Conservation (phyloP, 495 filamentous ascomycete species). For the Xylaria palmicola region DNA sequence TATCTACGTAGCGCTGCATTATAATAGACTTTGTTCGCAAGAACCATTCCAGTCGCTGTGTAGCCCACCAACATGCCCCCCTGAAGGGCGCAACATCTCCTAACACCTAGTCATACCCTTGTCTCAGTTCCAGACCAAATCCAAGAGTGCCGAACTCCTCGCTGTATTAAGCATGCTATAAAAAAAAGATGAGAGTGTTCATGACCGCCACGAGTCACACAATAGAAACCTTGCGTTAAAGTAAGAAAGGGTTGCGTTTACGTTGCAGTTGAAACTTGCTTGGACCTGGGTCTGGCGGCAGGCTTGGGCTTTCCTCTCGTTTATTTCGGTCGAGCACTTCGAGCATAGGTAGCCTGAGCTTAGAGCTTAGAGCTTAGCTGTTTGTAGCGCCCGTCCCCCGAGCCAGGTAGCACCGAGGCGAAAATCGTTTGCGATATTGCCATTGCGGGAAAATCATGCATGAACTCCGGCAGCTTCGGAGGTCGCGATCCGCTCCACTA, state of each 20-base stretch:
- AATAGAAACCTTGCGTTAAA: too few species aligned
- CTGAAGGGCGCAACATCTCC: background rate
- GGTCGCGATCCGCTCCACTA: constrained; percentile 28
- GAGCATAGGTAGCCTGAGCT: too few species aligned
- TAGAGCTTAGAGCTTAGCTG: too few species aligned
- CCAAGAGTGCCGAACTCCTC: background rate
- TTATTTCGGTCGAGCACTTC: too few species aligned
- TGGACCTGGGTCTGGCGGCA: too few species aligned
- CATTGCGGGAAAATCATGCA: background rate
- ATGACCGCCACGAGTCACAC: too few species aligned
- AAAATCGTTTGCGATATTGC: constrained; percentile 2
- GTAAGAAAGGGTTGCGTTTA: too few species aligned
- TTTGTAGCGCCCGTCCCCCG: background rate
- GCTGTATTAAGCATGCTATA: constrained; percentile 1
- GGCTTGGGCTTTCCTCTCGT: background rate
- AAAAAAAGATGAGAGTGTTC: background rate
- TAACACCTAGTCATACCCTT: background rate
- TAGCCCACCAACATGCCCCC: background rate
- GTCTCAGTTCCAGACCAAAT: background rate
- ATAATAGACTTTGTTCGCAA: constrained; percentile 4
- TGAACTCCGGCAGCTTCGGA: constrained; percentile 4
- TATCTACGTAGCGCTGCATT: background rate
- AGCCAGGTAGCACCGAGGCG: background rate
- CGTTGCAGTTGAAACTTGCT: too few species aligned
- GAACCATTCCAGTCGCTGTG: background rate